Evolutionary conservation across 208 protist species (phyloP).

Genomic region (Acanthamoeba triangularis): DNA sequence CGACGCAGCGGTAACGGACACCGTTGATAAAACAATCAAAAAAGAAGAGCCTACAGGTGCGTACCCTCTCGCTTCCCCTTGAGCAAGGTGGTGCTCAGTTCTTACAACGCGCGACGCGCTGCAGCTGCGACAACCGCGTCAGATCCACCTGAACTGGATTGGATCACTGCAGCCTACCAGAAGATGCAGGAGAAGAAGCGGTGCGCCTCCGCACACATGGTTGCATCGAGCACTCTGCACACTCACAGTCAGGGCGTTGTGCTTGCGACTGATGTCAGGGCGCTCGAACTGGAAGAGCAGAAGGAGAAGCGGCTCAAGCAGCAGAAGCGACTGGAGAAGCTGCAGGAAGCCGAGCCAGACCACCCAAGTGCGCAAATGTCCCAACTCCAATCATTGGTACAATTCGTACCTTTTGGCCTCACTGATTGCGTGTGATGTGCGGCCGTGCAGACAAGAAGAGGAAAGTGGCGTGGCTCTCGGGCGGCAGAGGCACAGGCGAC

Average conservation of each 20-base stretch:
- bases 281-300: constrained; percentile 10
- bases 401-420: too few species aligned
- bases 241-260: neutral
- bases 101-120: neutral
- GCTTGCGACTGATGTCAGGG: neutral
- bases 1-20: neutral
- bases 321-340: constrained; percentile 42
- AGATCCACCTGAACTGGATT: neutral
- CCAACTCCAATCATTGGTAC: neutral
- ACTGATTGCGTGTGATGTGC: neutral
- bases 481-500: neutral
- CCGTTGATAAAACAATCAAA: neutral
- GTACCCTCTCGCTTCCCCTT: neutral
- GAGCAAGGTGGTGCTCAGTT: neutral
- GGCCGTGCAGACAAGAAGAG: constrained; percentile 5
- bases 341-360: constrained; percentile 17
- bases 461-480: neutral
- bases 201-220: neutral
- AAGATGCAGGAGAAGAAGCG: constrained; percentile 60
- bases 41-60: neutral
- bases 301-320: constrained; percentile 30
- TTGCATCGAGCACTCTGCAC: neutral
- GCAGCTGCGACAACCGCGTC: neutral
- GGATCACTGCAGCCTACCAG: constrained; percentile 65
- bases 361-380: neutral